These are phyloP conservation scores for Plasmodium reichenowi DNA, from an alignment of 169 alveolate genomes.

Conservation along the genomic window DNA sequence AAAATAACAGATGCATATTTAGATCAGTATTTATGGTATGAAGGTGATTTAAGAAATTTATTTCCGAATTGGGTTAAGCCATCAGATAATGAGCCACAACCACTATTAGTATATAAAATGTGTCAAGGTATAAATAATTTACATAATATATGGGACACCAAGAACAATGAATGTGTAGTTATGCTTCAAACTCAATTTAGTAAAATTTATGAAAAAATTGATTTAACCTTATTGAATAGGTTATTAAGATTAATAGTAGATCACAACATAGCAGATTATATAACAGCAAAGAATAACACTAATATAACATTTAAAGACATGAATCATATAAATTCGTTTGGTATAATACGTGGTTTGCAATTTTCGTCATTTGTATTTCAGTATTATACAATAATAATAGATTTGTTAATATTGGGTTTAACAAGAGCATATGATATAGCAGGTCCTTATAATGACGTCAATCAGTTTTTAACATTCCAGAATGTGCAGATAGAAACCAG, in stretches of 20 bases:
- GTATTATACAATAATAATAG: constrained; percentile 94
- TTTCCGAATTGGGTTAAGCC: constrained; percentile 99
- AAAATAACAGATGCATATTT: constrained; percentile 99
- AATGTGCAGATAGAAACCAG: constrained; percentile 95
- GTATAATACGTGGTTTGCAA: constrained; percentile 98
- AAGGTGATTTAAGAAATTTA: constrained; percentile 98
- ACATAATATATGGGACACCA: constrained; percentile 97
- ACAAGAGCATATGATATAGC: constrained; percentile 99
- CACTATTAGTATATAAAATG: constrained; percentile 98
- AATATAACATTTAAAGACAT: constrained; percentile 98
- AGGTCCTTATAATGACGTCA: constrained; percentile 97
- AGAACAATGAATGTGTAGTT: constrained; percentile 96
- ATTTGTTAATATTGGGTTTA: constrained; percentile 96
- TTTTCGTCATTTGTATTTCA: constrained; percentile 98
- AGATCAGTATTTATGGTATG: constrained; percentile 99
- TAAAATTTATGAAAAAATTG: constrained; percentile 97
- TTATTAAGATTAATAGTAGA: constrained; percentile 98
- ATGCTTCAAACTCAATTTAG: constrained; percentile 93
- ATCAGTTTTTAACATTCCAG: constrained; percentile 95
- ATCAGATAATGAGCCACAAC: constrained; percentile 99
- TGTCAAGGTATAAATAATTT: constrained; percentile 99
- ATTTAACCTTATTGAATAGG: constrained; percentile 97
- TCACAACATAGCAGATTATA: constrained; percentile 99
- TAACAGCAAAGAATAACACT: constrained; percentile 99
- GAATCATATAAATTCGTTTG: constrained; percentile 98